These are phyloP conservation scores for Candida stauntonica DNA, from an alignment of 805 yeast species.

Conservation along the genomic window DNA sequence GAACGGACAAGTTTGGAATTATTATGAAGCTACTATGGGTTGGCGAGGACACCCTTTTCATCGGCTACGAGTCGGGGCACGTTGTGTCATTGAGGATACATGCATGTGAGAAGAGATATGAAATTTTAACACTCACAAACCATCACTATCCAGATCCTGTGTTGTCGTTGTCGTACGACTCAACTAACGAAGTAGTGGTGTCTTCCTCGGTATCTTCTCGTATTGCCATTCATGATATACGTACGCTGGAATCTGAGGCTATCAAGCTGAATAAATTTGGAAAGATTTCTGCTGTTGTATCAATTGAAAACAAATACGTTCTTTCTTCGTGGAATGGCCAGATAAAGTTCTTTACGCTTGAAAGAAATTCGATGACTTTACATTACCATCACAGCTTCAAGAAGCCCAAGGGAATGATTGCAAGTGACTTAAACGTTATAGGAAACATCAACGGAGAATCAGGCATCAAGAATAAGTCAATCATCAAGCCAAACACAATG, in stretches of 20 bases:
- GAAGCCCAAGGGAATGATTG: constrained; percentile 25
- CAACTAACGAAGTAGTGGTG: constrained; percentile 25
- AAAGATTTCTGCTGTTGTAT: constrained; percentile 32
- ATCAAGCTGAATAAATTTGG: constrained; percentile 29
- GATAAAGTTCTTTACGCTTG: constrained; percentile 31
- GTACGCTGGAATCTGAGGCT: constrained; percentile 1
- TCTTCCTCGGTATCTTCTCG: constrained; percentile 48
- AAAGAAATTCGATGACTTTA: constrained; percentile 13
- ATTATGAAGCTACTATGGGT: constrained; percentile 54
- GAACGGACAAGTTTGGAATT: constrained; percentile 49
- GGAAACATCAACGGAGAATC: constrained; percentile 25
- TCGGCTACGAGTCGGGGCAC: constrained; percentile 79
- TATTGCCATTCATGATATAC: constrained; percentile 29
- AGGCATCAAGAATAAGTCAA: constrained; percentile 25
- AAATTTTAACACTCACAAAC: constrained; percentile 16
- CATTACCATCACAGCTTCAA: constrained; percentile 19
- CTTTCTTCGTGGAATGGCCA: constrained; percentile 52
- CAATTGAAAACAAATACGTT: constrained; percentile 25
- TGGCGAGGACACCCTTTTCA: constrained; percentile 28
- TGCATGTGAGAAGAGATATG: constrained; percentile 16
- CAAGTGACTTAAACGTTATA: constrained; percentile 25
- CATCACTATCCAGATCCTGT: constrained; percentile 54
- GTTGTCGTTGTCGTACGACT: constrained; percentile 37
- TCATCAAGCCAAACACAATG: constrained; percentile 29
- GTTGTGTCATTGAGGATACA: constrained; percentile 29